These are phyloP conservation scores for Celoporthe dispersa DNA, from an alignment of 2,329 filamentous ascomycete genomes.

Conservation along the genomic window DNA sequence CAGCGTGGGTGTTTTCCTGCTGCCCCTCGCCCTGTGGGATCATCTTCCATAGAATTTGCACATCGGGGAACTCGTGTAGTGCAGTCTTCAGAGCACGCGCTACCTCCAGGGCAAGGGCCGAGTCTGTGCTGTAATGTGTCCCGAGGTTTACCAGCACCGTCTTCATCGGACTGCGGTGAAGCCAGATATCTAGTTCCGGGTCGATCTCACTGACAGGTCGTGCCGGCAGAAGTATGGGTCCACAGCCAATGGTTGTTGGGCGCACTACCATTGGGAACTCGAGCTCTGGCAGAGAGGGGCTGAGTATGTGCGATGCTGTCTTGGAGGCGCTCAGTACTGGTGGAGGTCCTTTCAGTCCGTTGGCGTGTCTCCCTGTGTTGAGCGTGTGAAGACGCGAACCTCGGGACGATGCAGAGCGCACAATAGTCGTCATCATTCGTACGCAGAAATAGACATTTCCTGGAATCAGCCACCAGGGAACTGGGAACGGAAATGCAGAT, in stretches of 20 bases:
- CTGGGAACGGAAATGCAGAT: slow-evolving; percentile 15
- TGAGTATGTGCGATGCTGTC: slow-evolving; percentile 13
- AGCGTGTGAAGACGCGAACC: slow-evolving; percentile 5
- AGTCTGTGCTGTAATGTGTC: slow-evolving; percentile 15
- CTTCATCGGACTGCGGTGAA: not conserved
- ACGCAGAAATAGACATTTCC: slow-evolving; percentile 12
- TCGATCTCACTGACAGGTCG: slow-evolving; percentile 8
- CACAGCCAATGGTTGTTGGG: slow-evolving; percentile 14
- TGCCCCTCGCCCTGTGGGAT: slow-evolving; percentile 6
- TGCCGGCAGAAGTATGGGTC: slow-evolving; percentile 16
- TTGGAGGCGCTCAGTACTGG: slow-evolving; percentile 6
- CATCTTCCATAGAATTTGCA: slow-evolving; percentile 20
- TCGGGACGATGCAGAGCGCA: not conserved
- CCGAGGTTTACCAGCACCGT: slow-evolving; percentile 18
- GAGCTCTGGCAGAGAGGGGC: slow-evolving; percentile 19
- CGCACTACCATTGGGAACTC: slow-evolving; percentile 17
- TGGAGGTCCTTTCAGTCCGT: slow-evolving; percentile 7
- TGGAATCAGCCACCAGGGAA: slow-evolving; percentile 9
- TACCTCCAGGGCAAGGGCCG: slow-evolving; percentile 10
- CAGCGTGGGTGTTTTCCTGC: not conserved
- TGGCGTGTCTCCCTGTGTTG: not conserved
- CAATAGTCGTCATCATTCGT: slow-evolving; percentile 4
- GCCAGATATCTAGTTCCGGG: slow-evolving; percentile 6
- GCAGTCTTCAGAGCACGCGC: not conserved
- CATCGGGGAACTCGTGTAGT: not conserved